Evolutionary conservation across 768 basidiomycete species (phyloP), one percentile per base, ranked within the genome.

Genomic region (Macrolepiota albuminosa): DNA sequence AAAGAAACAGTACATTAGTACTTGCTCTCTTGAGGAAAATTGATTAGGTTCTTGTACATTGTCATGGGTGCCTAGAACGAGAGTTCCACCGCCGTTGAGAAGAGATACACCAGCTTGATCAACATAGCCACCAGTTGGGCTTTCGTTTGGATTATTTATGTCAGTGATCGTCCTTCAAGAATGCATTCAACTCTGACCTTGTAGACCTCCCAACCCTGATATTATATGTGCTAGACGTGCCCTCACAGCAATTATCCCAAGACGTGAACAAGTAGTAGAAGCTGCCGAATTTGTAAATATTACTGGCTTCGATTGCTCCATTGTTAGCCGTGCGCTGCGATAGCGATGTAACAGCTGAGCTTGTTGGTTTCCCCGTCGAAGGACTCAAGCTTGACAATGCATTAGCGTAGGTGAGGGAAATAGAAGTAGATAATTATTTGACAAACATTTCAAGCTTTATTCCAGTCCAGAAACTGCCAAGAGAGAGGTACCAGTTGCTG

Each of bases 381-480:
- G 77, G 68, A 56, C 68, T 65, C 14, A 82, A 61, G 3, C 73
- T 76, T 53, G 43, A 29, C 9, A 13, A 46, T 29, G n/a, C 3
- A 16, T 29, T 18, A 47, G 9, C n/a, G 36, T 21, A 36, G 13
- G 5, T 42, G 18, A 13, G 18, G 10, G 6, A 26, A 10, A 45
- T 5, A 42, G 4, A 45, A 18, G 37, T n/a, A 40, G 16, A 33
- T 5, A 47, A 24, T 10, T 7, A 56, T 18, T 46, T 53, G 26
- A 56, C 57, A 21, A 58, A 54, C 51, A 29, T 53, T 36, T 54
- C 31, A 16, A 73, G 65, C 61, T 83, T 81, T 64, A 84, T 84
- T 10, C 83, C 83, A 7, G 75, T 78, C 82, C 82, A 84, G 72
- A 78, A 84, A 59, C 80, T 81, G 24, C 84, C 84, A 6, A 84